Evolutionary conservation across 805 yeast genomes (phyloP).

Genomic region (Starmerella khaoyaiensis): DNA sequence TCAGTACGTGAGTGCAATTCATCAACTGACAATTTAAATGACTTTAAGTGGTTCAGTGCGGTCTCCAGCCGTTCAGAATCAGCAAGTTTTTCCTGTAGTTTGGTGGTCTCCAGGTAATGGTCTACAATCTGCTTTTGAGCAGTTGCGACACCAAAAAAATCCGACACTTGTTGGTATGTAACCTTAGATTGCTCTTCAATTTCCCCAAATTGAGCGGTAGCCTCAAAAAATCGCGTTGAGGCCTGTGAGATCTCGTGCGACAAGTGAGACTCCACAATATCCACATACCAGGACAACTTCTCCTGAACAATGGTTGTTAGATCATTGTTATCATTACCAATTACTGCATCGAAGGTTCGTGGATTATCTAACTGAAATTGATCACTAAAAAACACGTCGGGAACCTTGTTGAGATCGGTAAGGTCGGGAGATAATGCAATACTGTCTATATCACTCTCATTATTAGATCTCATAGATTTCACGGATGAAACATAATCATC

Average conservation of each 20-base stretch:
- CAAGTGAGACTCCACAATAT: constrained; percentile 67
- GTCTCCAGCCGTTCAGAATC: constrained; percentile 36
- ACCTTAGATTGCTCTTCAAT: constrained; percentile 32
- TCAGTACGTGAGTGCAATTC: constrained; percentile 32
- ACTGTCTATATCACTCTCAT: too few species aligned
- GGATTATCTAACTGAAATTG: constrained; percentile 81
- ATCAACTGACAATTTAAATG: constrained; percentile 44
- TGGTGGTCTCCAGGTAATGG: constrained; percentile 11
- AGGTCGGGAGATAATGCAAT: constrained; percentile 5
- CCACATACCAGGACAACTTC: constrained; percentile 67
- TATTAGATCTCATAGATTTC: too few species aligned
- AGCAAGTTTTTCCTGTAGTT: constrained; percentile 23
- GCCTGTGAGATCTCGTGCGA: constrained; percentile 74
- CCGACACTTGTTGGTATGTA: constrained; percentile 33
- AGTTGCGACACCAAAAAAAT: constrained; percentile 27
- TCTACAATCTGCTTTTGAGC: constrained; percentile 12
- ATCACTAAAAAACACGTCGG: constrained; percentile 51
- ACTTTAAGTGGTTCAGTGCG: constrained; percentile 30
- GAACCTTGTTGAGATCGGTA: constrained; percentile 35
- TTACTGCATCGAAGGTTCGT: constrained; percentile 60
- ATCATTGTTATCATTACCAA: constrained; percentile 40
- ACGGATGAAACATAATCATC: constrained; percentile 37
- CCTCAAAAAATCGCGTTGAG: constrained; percentile 71
- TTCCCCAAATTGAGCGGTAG: constrained; percentile 62
- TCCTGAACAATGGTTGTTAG: constrained; percentile 51